Base-by-base conservation (phyloP, 2,329 filamentous ascomycete genomes). In the Orbilia javanica region DNA sequence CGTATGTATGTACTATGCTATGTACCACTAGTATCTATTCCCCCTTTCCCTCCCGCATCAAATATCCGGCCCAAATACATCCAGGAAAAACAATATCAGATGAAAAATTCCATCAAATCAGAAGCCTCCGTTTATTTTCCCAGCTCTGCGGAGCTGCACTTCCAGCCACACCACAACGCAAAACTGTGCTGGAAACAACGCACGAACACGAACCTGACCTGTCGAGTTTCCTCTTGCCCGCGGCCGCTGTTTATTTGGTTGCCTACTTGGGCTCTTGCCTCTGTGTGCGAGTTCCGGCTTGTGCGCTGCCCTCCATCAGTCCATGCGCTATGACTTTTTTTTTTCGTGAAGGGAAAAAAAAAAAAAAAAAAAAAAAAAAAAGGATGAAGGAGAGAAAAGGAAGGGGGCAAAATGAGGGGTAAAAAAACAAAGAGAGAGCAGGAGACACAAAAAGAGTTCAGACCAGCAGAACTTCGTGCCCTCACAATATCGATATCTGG, bases 141-240 rank as follows among this genome's bases (percentile, higher is more conserved):
- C 55, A 60, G n/a, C 25, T 39, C 48, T 66, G 69, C 68, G 48
- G 68, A 72, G 69, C 13, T 25, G 31, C 5, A 34, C n/a, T 50
- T 65, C 69, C 15, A 73, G 69, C 69, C 69, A 73, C 69, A 73
- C 48, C 4, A 50, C 73, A 77, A 77, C 73, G 31, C 66, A 77
- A n/a, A n/a, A n/a, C n/a, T n/a, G n/a, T n/a, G n/a, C n/a, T n/a
- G 52, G 29, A 68, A 70, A 71, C 73, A 77, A 77, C 73, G 34
- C 73, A 66, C 34, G 15, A 20, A 15, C 18, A 18, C 22, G 25
- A 27, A 29, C 13, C 10, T 8, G 6, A 34, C 15, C n/a, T 22
- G 6, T 52, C 50, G 27, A 8, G 7, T 20, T 18, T 48, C 52
- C 20, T 22, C 65, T 42, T 15, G n/a, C 15, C n/a, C 50, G 46